Base-by-base conservation (phyloP, 495 filamentous ascomycete genomes). In the Penicillium roqueforti region DNA sequence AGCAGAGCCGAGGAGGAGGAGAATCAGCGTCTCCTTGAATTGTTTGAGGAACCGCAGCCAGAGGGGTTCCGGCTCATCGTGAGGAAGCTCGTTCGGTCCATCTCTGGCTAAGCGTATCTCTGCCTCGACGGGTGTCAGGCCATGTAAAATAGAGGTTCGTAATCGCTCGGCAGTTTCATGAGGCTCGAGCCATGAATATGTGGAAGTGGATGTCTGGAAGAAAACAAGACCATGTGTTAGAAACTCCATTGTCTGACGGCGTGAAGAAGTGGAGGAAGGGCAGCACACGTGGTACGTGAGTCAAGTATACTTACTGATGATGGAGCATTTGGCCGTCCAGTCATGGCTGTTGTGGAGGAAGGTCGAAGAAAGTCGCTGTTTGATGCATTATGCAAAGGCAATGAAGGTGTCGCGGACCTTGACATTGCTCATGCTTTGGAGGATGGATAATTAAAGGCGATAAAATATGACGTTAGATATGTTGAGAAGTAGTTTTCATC, bases 21-120 rank as follows among this genome's bases (percentile, higher is more conserved):
- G 69, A 34, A 99, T 85, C 31, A 96, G 83, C 2, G 84, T 84
- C 65, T 99, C 93, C 60, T 90, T 86, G 72, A 99, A 99, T 66
- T 99, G 93, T 70, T 95, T 92, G 58, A 96, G 69, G 62, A 99
- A 99, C 49, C 92, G 87, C 26, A 96, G 71, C 88, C 93, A 97
- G 47, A 97, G 71, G 14, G 93, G 91, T 72, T 99, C 93, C 4
- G 92, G 90, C 54, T 91, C 86, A 51, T 95, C 89, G 59, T 92
- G 89, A 6, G 92, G 90, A 40, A 99, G 85, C 70, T 99, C 93
- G 66, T 99, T 99, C 9, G 88, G 84, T 22, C 93, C 93, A 78
- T 93, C 80, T 51, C 85, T 83, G 53, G 84, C 80, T 26, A 96
- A 74, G 51, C 92, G 84, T 25, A 87, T 75, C 55, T 88, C 79